Evolutionary conservation across 768 basidiomycete species (phyloP).

Genomic region (Auricularia heimuer): DNA sequence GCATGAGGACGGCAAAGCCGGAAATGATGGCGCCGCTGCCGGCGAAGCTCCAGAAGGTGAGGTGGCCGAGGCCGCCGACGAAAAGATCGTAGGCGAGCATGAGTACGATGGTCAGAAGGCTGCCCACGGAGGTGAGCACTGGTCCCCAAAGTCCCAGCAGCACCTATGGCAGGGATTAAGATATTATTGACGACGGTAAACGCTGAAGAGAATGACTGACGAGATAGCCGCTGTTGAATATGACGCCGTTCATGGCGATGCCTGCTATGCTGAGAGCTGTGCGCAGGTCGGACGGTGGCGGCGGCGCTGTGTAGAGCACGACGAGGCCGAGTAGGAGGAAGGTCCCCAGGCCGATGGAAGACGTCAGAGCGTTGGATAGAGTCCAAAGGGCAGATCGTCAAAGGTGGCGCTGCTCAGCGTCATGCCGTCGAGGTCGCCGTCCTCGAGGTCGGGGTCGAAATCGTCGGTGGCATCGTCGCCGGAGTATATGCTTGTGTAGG

Average conservation of each 20-base stretch:
- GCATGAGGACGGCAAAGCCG: slow-evolving; percentile 73
- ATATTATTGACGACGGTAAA: background rate
- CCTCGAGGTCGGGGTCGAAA: slow-evolving; percentile 30
- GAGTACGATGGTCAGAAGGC: slow-evolving; percentile 87
- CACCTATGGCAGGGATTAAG: slow-evolving; percentile 34
- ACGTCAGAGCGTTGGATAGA: slow-evolving; percentile 74
- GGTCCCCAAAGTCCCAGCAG: slow-evolving; percentile 83
- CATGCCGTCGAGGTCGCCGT: slow-evolving; percentile 32
- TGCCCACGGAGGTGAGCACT: slow-evolving; percentile 79
- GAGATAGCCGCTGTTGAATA: slow-evolving; percentile 52
- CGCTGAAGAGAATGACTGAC: background rate
- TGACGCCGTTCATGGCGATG: slow-evolving; percentile 60
- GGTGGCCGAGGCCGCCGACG: slow-evolving; percentile 45
- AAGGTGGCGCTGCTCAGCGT: background rate
- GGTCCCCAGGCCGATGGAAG: slow-evolving; percentile 71
- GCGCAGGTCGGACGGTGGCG: slow-evolving; percentile 41
- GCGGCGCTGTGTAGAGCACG: slow-evolving; percentile 50
- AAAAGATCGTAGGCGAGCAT: slow-evolving; percentile 70
- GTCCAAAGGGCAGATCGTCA: slow-evolving; percentile 57
- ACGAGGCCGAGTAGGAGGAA: slow-evolving; percentile 66
- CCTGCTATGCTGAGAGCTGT: slow-evolving; percentile 48
- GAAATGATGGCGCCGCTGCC: slow-evolving; percentile 73
- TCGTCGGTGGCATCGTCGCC: too few relatives aligned
- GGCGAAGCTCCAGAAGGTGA: slow-evolving; percentile 63
- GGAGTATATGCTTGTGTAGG: too few relatives aligned